Percentiles rank a stretch among this genome's conserved stretches.
These are phyloP conservation scores for Sporothrix sp. DNA, from an alignment of 2,329 filamentous ascomycete genomes.

Conservation along the genomic window DNA sequence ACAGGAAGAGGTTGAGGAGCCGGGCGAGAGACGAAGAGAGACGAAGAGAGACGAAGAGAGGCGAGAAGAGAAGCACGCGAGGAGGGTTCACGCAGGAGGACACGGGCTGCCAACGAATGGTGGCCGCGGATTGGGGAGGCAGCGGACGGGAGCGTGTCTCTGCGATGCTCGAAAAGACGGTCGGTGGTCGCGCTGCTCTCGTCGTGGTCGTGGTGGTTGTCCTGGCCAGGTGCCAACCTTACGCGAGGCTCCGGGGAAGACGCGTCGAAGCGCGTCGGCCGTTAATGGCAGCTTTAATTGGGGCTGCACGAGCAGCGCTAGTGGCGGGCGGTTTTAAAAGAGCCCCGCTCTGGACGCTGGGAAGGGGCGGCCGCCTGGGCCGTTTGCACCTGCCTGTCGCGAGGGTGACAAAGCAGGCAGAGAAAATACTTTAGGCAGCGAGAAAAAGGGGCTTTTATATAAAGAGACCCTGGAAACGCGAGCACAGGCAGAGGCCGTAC, in stretches of 20 bases:
- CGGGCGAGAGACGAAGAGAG: not conserved
- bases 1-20: not conserved
- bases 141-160: too few species aligned
- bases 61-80: not conserved
- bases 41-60: not conserved
- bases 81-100: too few species aligned
- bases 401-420: slow-evolving; percentile 1
- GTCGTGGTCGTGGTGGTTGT: not conserved
- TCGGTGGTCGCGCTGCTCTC: too few species aligned
- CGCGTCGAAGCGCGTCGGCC: slow-evolving; percentile 32
- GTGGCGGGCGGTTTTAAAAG: not conserved
- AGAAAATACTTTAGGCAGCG: not conserved
- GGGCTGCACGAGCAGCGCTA: not conserved
- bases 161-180: too few species aligned
- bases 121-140: too few species aligned
- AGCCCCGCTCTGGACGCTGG: not conserved
- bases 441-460: not conserved
- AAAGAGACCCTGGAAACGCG: not conserved
- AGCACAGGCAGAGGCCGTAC: too few species aligned
- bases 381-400: slow-evolving; percentile 3
- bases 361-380: not conserved
- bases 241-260: slow-evolving; percentile 19
- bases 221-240: not conserved
- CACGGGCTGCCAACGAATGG: too few species aligned
- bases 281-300: slow-evolving; percentile 9